Evolutionary conservation across 176 grass and related monocot species (phyloP), one percentile per base, ranked within the genome.

Genomic region (Phragmites australis): DNA sequence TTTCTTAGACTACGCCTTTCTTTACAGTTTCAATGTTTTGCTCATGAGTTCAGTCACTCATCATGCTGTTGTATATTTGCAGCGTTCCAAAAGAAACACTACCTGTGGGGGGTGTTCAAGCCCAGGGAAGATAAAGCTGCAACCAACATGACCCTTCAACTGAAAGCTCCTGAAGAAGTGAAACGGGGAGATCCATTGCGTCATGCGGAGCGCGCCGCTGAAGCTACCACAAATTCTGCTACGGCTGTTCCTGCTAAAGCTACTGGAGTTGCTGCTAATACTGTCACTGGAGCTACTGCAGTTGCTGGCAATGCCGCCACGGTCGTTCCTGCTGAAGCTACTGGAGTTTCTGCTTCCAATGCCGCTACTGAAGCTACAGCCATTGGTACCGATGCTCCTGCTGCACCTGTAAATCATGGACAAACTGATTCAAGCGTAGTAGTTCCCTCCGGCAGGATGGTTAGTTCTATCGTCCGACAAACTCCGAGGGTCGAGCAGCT

Each of bases 401-500:
- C 68, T 9, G 26, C 1, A 51, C 16, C 54, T 30, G 9, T 22
- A 40, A 43, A 60, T 26, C 41, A 40, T 53, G 60, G 59, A 26
- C 48, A 15, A 15, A 65, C 0, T 0, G 40, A 51, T 9, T 44
- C 63, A 1, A 43, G 26, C 34, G 10, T 69, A 13, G 52, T 17
- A 14, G 63, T 45, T 5, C 23, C 51, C 25, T 21, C 42, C 16
- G 70, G 62, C 34, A 75, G 6, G n/a, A 11, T 77, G 23, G 10
- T 70, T 52, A 51, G 54, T 43, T 77, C 82, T 53, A 45, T 82
- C 2, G 64, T 77, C 57, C 34, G 48, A 15, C 44, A 25, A 43
- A 87, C 72, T 30, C 79, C 63, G 0, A 61, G 54, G 37, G 9
- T 76, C 0, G 72, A 82, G 34, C 23, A 70, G 11, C 65, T 87